Percentiles rank a stretch among this genome's conserved stretches.
Conservation (phyloP, 345 rosid species). For the Microthlaspi erraticum region DNA sequence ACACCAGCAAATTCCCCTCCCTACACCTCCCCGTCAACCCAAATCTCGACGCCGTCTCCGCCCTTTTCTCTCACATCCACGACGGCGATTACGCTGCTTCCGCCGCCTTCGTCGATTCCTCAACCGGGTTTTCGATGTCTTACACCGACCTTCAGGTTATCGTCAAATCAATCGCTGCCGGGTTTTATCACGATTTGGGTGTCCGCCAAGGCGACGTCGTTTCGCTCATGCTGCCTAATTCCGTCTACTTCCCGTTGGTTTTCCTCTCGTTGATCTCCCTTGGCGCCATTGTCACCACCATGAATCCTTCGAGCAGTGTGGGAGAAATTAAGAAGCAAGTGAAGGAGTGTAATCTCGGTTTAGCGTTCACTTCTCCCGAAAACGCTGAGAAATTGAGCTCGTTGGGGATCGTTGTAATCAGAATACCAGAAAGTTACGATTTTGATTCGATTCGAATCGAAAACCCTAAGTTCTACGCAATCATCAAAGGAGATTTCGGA, state of each 20-base stretch:
- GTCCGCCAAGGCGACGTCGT: slow-evolving; percentile 70
- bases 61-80: slow-evolving; percentile 64
- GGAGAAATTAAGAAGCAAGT: slow-evolving; percentile 58
- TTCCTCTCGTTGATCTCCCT: slow-evolving; percentile 62
- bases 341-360: slow-evolving; percentile 48
- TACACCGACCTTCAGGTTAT: slow-evolving; percentile 52
- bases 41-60: slow-evolving; percentile 64
- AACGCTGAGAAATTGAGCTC: slow-evolving; percentile 46
- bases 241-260: slow-evolving; percentile 63
- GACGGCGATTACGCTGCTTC: slow-evolving; percentile 22
- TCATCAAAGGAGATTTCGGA: slow-evolving; percentile 43
- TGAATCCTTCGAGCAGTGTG: slow-evolving; percentile 62
- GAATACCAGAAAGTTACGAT: slow-evolving; percentile 57
- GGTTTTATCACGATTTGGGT: slow-evolving; percentile 55
- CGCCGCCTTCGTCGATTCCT: slow-evolving; percentile 62
- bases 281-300: slow-evolving; percentile 71
- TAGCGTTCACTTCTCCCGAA: slow-evolving; percentile 56
- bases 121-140: slow-evolving; percentile 67
- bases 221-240: slow-evolving; percentile 70
- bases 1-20: slow-evolving; percentile 56
- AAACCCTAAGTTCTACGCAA: slow-evolving; percentile 48
- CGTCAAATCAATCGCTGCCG: slow-evolving; percentile 62
- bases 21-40: slow-evolving; percentile 58
- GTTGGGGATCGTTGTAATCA: slow-evolving; percentile 47
- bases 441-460: slow-evolving; percentile 30